Percentiles rank a stretch among this genome's conserved stretches.
Evolutionary conservation across 306 rosid species (phyloP).

Genomic region (Dalbergia cochinchinensis): DNA sequence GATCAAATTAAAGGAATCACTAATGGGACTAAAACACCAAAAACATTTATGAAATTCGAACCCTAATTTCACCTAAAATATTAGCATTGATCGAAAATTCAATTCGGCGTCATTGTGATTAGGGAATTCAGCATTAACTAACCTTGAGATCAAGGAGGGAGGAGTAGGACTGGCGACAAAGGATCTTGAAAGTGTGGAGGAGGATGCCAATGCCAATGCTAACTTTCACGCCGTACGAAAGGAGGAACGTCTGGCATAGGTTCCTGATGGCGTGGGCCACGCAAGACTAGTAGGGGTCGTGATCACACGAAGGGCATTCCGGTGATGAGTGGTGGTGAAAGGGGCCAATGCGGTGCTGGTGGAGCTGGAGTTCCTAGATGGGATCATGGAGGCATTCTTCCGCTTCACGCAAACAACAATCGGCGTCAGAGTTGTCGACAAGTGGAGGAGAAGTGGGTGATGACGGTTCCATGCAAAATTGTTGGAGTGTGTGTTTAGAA

Average conservation of each 20-base stretch:
- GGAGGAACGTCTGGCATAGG: conserved; percentile 90
- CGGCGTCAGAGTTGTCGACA: conserved; percentile 64
- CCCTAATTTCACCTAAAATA: conserved; percentile 39
- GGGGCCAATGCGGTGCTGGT: conserved; percentile 82
- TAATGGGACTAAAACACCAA: neutral
- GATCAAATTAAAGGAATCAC: neutral
- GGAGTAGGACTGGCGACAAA: conserved; percentile 80
- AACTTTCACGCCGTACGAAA: conserved; percentile 86
- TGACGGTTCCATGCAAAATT: conserved; percentile 41
- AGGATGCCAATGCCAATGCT: conserved; percentile 94
- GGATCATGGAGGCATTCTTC: conserved; percentile 94
- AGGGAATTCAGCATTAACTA: neutral
- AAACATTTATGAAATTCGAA: neutral
- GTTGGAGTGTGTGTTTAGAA: no score
- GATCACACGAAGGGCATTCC: conserved; percentile 73
- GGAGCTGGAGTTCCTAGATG: conserved; percentile 87
- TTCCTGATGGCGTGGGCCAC: conserved; percentile 91
- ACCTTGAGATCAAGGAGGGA: conserved; percentile 97
- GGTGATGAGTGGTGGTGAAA: conserved; percentile 24
- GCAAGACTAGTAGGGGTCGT: conserved; percentile 75
- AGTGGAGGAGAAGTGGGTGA: conserved; percentile 55
- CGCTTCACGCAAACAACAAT: conserved; percentile 76
- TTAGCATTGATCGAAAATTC: neutral
- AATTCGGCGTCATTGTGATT: no score
- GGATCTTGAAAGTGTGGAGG: conserved; percentile 98